These are phyloP conservation scores for Plasmodium reichenowi DNA, from an alignment of 169 alveolate species.

Conservation along the genomic window DNA sequence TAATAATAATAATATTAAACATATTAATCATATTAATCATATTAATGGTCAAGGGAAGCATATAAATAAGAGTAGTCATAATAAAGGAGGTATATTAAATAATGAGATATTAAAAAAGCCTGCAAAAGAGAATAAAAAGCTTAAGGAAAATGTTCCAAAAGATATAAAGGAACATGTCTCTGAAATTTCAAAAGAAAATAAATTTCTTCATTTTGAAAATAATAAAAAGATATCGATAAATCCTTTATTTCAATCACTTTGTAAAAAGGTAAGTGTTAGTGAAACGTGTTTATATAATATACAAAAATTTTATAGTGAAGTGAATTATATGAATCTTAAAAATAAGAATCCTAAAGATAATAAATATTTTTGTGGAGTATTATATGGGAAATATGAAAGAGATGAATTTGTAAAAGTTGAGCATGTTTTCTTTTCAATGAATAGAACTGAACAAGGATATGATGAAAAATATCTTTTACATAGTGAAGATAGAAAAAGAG, in stretches of 20 bases:
- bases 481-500: conserved; percentile 68
- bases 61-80: no score
- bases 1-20: not conserved
- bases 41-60: no score
- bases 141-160: not conserved
- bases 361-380: conserved; percentile 52
- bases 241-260: conserved; percentile 46
- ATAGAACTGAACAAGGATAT: conserved; percentile 13
- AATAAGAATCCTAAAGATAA: conserved; percentile 6
- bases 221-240: conserved; percentile 45
- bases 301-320: conserved; percentile 54
- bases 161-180: not conserved
- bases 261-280: conserved; percentile 73
- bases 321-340: conserved; percentile 16
- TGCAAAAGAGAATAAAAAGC: not conserved
- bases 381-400: conserved; percentile 61
- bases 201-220: conserved; percentile 54
- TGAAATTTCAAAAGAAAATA: conserved; percentile 35
- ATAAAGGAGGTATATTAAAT: no score
- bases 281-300: conserved; percentile 70
- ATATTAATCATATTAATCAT: not conserved
- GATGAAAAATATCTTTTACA: conserved; percentile 49
- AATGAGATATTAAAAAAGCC: no score
- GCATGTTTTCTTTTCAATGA: conserved; percentile 60
- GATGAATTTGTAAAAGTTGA: conserved; percentile 43